These are phyloP conservation scores for Lentinula edodes DNA, from an alignment of 768 basidiomycete genomes.

Conservation along the genomic window DNA sequence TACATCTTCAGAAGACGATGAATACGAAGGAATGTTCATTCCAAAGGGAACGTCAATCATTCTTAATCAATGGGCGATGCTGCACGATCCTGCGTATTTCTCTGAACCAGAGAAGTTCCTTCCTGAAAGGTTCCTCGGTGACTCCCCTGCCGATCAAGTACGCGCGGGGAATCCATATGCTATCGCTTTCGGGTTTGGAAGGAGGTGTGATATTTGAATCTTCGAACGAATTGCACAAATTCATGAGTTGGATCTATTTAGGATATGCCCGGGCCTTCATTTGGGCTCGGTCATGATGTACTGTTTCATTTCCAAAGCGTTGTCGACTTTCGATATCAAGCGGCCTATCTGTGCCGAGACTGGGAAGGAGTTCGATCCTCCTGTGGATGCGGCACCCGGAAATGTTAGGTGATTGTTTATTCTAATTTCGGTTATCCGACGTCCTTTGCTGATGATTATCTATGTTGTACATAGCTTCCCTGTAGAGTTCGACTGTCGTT, in stretches of 20 bases:
- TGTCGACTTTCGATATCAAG: constrained; percentile 1
- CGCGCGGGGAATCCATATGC: constrained; percentile 1
- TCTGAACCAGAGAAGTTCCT: neutral
- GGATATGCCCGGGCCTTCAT: constrained; percentile 1
- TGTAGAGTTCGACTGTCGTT: neutral
- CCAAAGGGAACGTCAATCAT: constrained; percentile 22
- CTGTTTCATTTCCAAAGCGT: neutral
- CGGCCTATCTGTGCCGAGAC: neutral
- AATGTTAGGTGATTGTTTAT: neutral
- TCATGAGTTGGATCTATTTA: neutral
- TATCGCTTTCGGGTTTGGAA: neutral
- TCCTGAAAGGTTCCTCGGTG: neutral
- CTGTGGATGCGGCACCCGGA: neutral
- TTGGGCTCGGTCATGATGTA: neutral
- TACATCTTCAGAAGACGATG: constrained; percentile 21
- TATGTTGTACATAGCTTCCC: neutral
- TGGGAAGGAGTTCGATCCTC: neutral
- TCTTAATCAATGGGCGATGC: constrained; percentile 23
- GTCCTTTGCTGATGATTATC: neutral
- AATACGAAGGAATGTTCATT: constrained; percentile 25
- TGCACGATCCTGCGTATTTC: neutral
- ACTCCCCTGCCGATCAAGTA: neutral
- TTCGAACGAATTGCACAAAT: neutral
- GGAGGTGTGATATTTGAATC: neutral
- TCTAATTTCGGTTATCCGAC: neutral